phyloP scores from a whole-genome alignment of 257 asterid species.

The Primulina tabacum region DNA sequence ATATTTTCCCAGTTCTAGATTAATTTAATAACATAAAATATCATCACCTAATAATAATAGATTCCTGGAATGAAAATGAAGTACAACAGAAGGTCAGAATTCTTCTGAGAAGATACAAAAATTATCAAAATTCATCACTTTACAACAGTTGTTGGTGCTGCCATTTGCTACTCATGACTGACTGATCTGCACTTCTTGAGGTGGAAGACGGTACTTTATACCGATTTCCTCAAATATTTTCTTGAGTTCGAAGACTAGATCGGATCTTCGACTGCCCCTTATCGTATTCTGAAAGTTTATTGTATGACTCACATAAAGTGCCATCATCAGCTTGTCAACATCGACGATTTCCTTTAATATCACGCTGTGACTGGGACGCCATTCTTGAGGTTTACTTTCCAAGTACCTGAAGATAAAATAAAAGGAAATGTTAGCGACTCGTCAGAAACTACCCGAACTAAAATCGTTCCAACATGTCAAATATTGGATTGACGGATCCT shows the following conservation, averaged over 20 bases:
- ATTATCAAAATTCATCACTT: too few species aligned
- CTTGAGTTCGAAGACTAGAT: conserved; percentile 55
- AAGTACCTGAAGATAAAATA: conserved; percentile 40
- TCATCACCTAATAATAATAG: too few species aligned
- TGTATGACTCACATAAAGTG: conserved; percentile 53
- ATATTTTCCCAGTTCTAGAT: too few species aligned
- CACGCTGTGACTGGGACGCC: conserved; percentile 60
- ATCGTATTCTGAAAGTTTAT: conserved; percentile 56
- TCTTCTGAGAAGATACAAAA: too few species aligned
- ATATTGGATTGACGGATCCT: too few species aligned
- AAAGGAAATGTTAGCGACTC: neutral
- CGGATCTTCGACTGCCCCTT: conserved; percentile 50
- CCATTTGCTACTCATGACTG: conserved; percentile 22
- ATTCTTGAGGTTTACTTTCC: conserved; percentile 67
- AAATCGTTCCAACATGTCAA: too few species aligned
- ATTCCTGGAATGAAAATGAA: too few species aligned
- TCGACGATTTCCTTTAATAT: conserved; percentile 56
- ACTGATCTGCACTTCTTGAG: conserved; percentile 51
- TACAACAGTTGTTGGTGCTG: conserved; percentile 6
- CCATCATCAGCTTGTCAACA: conserved; percentile 60
- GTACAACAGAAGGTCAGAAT: too few species aligned
- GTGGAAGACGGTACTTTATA: conserved; percentile 54
- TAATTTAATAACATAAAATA: too few species aligned
- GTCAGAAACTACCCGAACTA: too few species aligned
- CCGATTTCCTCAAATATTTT: conserved; percentile 50